Base-by-base conservation (phyloP, 306 rosid species). In the Vicia villosa region DNA sequence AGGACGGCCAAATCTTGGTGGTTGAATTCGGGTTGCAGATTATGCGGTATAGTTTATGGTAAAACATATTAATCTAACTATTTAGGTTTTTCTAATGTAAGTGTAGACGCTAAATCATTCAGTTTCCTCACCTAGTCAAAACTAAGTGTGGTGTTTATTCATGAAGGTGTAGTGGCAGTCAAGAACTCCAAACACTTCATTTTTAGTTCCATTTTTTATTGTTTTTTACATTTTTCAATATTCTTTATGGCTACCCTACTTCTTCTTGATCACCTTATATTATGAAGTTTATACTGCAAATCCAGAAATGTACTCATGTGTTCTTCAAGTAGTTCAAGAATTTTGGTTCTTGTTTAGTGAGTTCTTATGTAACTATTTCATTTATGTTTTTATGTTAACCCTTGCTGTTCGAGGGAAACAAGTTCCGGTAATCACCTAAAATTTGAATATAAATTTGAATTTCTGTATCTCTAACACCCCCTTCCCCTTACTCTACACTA, bases 51-150 rank as follows among this genome's bases (percentile, higher is more conserved):
- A 46, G 16, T 15, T n/a, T 15, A 15, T 46, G 26, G 6, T 69
- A 75, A 42, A 74, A 32, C 84, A 73, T 43, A 24, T 22, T 21
- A 26, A 63, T 74, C 68, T 86, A 81, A 73, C 83, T 24, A 59
- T 70, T 36, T 78, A 85, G 90, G 70, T 71, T 73, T 62, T 75
- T 63, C 76, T 70, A 70, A 78, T 71, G 79, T 73, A 71, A 80
- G 59, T 81, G 79, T 79, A 81, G 86, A 79, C 80, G 74, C 69
- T 51, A 63, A 66, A 79, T 46, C 69, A 72, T 57, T 74, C 81
- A 65, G 58, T 57, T 61, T 75, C 64, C 72, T 45, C 56, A 70
- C 77, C 12, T 52, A 14, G 74, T 71, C 56, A 61, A 70, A 73
- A 57, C 55, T 38, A 50, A 59, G 54, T 78, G 74, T 59, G 72